A percentile compares a stretch with the other conserved stretches of the same genome.
Evolutionary conservation across 2,329 filamentous ascomycete species (phyloP).

Genomic region (Apiospora saccharicola): DNA sequence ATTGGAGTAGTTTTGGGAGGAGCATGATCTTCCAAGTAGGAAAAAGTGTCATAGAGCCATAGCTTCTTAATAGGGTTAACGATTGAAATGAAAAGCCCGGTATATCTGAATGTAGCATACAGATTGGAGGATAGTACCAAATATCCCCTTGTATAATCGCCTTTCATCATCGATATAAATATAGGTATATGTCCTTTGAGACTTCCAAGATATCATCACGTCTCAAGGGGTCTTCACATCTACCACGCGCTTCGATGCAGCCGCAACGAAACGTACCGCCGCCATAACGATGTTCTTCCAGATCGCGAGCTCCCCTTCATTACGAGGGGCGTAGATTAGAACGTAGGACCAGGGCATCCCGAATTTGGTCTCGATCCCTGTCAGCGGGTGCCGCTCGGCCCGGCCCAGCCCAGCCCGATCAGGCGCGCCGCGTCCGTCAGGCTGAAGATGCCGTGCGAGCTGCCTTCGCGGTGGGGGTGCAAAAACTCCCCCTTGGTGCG

Average conservation of each 20-base stretch:
- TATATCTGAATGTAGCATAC: background rate
- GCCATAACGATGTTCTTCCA: conserved; percentile 38
- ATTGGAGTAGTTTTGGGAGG: background rate
- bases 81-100: background rate
- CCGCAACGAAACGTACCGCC: conserved; percentile 33
- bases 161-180: background rate
- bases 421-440: conserved; percentile 46
- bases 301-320: conserved; percentile 44
- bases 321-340: conserved; percentile 50
- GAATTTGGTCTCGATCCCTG: conserved; percentile 34
- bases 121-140: background rate
- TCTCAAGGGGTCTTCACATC: background rate
- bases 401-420: conserved; percentile 48
- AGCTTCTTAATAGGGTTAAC: too few species aligned
- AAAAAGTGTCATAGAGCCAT: too few species aligned
- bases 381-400: conserved; percentile 49
- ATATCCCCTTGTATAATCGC: background rate
- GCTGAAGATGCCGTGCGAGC: conserved; percentile 47
- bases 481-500: conserved; percentile 42
- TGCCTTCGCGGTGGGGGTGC: conserved; percentile 50
- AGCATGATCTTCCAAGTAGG: background rate
- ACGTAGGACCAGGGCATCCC: conserved; percentile 47
- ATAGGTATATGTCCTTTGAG: background rate
- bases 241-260: conserved; percentile 27
- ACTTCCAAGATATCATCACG: background rate